Evolutionary conservation across 169 alveolate genomes (phyloP).

Genomic region (Plasmodium berghei): DNA sequence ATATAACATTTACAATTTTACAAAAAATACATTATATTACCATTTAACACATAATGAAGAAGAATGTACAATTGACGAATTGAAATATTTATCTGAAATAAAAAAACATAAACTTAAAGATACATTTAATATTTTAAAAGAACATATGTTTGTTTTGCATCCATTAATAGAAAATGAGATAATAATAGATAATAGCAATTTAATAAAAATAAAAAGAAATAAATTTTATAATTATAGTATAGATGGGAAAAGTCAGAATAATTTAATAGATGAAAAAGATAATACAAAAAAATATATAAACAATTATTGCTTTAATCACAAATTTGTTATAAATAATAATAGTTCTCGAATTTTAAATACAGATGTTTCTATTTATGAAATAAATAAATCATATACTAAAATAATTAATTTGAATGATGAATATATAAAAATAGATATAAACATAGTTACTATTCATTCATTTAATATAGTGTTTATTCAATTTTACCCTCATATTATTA

Average conservation of each 20-base stretch:
- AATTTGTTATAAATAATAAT: constrained; percentile 9
- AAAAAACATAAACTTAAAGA: constrained; percentile 36
- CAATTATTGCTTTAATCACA: constrained; percentile 54
- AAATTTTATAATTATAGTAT: no score
- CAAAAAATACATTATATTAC: constrained; percentile 29
- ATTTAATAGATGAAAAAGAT: constrained; percentile 7
- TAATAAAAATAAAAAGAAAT: constrained; percentile 8
- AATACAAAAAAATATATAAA: constrained; percentile 15
- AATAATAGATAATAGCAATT: neutral
- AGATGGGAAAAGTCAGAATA: no score
- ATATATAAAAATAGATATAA: constrained; percentile 21
- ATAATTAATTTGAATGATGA: constrained; percentile 29
- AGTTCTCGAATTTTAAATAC: neutral
- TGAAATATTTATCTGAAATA: constrained; percentile 8
- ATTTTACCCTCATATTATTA: constrained; percentile 34
- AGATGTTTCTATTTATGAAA: constrained; percentile 8
- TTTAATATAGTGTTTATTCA: constrained; percentile 32
- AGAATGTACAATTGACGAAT: constrained; percentile 16
- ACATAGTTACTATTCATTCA: constrained; percentile 22
- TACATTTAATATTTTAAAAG: constrained; percentile 6
- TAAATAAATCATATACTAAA: constrained; percentile 18
- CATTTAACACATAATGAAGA: constrained; percentile 31
- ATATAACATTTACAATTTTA: constrained; percentile 32
- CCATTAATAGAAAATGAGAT: constrained; percentile 15
- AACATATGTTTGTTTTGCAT: constrained; percentile 5